Percentiles rank a stretch among this genome's conserved stretches.
Evolutionary conservation across 495 filamentous ascomycete genomes (phyloP).

Genomic region (Thermothielavioides terrestris): DNA sequence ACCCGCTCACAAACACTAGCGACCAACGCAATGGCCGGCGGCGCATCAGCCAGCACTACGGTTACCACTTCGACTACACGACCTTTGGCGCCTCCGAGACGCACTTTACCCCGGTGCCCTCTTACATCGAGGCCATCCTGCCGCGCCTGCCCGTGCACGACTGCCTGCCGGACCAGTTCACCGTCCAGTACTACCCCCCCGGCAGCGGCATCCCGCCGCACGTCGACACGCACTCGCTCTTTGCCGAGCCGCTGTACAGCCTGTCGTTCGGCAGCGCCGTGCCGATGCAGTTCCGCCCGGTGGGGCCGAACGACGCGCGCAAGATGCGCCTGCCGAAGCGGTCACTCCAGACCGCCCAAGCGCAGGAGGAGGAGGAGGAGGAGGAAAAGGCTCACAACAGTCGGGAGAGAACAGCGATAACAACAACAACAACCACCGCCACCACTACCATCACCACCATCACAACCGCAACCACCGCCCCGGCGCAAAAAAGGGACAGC

Average conservation of each 20-base stretch:
- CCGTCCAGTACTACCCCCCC: slow-evolving; percentile 28
- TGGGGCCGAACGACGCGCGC: slow-evolving; percentile 24
- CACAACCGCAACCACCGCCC: too few species aligned
- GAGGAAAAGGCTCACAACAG: too few species aligned
- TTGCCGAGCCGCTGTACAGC: slow-evolving; percentile 25
- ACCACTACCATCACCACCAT: too few species aligned
- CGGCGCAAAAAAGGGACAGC: too few species aligned
- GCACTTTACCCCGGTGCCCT: slow-evolving; percentile 17
- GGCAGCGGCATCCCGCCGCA: slow-evolving; percentile 29
- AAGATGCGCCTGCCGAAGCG: slow-evolving; percentile 27
- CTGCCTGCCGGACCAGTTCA: slow-evolving; percentile 26
- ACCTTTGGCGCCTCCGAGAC: slow-evolving; percentile 24
- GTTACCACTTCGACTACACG: slow-evolving; percentile 29
- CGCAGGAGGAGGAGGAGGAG: background rate
- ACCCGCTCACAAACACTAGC: too few species aligned
- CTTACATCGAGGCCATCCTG: slow-evolving; percentile 19
- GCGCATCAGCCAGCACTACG: slow-evolving; percentile 25
- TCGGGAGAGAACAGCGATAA: too few species aligned
- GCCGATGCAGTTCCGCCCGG: slow-evolving; percentile 21
- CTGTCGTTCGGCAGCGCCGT: slow-evolving; percentile 24
- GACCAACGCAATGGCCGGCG: slow-evolving; percentile 9
- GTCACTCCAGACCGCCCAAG: slow-evolving; percentile 3
- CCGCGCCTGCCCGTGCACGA: slow-evolving; percentile 20
- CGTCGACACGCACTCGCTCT: slow-evolving; percentile 29
- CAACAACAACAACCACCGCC: too few species aligned